A percentile compares a stretch with the other conserved stretches of the same genome.
Conservation (phyloP, 176 grass and related monocot genomes). For the Ensete glaucum region DNA sequence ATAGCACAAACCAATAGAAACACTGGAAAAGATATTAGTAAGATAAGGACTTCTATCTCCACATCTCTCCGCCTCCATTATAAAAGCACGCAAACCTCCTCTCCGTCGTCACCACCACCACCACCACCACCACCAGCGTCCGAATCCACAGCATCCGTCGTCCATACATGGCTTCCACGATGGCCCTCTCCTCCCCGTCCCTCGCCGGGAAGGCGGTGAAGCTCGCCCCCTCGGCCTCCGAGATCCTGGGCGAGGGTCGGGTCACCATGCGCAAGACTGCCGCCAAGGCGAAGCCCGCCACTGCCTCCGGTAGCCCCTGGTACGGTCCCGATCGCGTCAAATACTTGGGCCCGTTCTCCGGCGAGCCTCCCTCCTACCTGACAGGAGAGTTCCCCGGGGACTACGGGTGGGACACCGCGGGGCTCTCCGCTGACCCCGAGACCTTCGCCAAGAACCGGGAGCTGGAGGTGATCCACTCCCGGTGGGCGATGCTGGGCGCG, state of each 20-base stretch:
- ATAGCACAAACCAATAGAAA: no score
- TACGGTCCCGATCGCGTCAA: conserved; percentile 68
- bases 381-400: conserved; percentile 78
- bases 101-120: no score
- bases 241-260: conserved; percentile 30
- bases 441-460: conserved; percentile 88
- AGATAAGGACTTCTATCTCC: no score
- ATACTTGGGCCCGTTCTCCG: conserved; percentile 73
- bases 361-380: conserved; percentile 63
- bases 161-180: conserved; percentile 13
- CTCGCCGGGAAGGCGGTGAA: conserved; percentile 42
- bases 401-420: conserved; percentile 83
- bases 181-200: conserved; percentile 46
- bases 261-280: conserved; percentile 59
- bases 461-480: conserved; percentile 69
- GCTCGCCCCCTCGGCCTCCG: conserved; percentile 16
- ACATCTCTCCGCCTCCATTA: no score
- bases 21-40: no score
- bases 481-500: conserved; percentile 85
- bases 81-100: no score
- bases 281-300: conserved; percentile 32
- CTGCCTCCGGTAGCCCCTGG: conserved; percentile 55
- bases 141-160: not conserved
- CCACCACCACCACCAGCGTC: no score
- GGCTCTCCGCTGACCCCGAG: conserved; percentile 61